These are phyloP conservation scores for Pseudomicrostroma phylloplanum DNA, from an alignment of 1,284 basidiomycete genomes.

Conservation along the genomic window DNA sequence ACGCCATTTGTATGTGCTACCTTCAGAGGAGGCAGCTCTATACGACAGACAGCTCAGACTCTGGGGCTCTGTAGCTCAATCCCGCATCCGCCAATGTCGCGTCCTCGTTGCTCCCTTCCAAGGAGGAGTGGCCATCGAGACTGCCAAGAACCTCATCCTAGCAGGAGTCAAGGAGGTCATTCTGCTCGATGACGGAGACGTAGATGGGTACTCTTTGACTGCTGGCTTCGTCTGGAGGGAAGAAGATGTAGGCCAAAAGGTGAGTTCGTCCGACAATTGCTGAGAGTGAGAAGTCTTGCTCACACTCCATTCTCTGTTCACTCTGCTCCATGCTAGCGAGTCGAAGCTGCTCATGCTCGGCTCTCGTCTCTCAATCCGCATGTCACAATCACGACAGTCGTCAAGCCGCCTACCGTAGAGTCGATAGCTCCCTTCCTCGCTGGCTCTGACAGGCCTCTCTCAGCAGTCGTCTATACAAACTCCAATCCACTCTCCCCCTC, in stretches of 20 bases:
- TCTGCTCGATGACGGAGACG: conserved; percentile 56
- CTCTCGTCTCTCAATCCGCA: conserved; percentile 6
- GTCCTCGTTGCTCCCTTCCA: conserved; percentile 76
- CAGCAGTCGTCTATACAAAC: not conserved
- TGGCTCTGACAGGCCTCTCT: not conserved
- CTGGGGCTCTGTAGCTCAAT: conserved; percentile 96
- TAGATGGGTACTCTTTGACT: conserved; percentile 66
- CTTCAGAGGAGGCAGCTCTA: conserved; percentile 69
- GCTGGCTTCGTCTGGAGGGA: conserved; percentile 90
- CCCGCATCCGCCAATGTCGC: conserved; percentile 59
- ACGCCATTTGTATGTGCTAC: not conserved
- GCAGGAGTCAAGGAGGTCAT: conserved; percentile 59
- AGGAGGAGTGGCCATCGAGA: conserved; percentile 78
- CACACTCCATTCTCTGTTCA: not conserved
- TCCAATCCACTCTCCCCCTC: not conserved
- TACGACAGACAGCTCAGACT: conserved; percentile 96
- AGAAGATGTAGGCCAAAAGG: conserved; percentile 67
- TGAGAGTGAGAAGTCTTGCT: not conserved
- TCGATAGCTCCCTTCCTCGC: not conserved
- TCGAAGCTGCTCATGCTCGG: not conserved
- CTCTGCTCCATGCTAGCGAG: not conserved
- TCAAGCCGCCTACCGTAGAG: not conserved
- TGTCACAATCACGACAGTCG: conserved; percentile 1
- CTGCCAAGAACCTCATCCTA: conserved; percentile 78
- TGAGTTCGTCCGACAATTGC: not conserved